Evolutionary conservation across 2,329 filamentous ascomycete species (phyloP), one percentile per base, ranked within the genome.

Genomic region (Calonectria leucothoes): DNA sequence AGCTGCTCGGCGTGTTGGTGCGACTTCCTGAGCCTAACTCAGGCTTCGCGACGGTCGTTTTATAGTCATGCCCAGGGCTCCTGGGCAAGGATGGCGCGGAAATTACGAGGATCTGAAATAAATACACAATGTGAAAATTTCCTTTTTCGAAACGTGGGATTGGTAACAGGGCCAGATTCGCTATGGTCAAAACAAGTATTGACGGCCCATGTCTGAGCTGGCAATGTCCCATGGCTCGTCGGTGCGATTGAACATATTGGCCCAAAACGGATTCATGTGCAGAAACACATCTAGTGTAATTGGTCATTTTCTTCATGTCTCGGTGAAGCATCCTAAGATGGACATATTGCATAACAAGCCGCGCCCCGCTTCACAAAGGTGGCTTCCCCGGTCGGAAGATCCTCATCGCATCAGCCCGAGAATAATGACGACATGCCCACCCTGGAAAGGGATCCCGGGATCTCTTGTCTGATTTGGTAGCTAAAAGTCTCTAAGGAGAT

Each of bases 351-450:
- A 39, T 17, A 52, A 42, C 25, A 12, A 35, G 23, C 51, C 51
- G 27, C 14, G 35, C 49, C 65, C 51, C 37, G 51, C 35, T 42
- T 57, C n/a, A 52, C 27, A 33, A 17, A 42, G 69, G 63, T 55
- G 51, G 65, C 66, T 52, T 72, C 63, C 70, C 71, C 67, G 63
- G 66, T 73, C 45, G 42, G 63, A 31, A 70, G 55, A 70, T 70
- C 17, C 31, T n/a, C 29, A 70, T 73, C 55, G 29, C 68, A 68
- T 71, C 71, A 73, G 45, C 52, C 37, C 31, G 35, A 42, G 29
- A 31, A 68, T 15, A 55, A 71, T 73, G 68, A 64, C 71, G 71
- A 73, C 68, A 73, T 73, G 33, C 14, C 14, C 25, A 39, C 52
- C 48, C 71, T 39, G 35, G 20, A 17, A 14, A 39, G 6, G 35